These are phyloP conservation scores for Picocystis sp. DNA, from an alignment of 163 green algal genomes.

Conservation along the genomic window DNA sequence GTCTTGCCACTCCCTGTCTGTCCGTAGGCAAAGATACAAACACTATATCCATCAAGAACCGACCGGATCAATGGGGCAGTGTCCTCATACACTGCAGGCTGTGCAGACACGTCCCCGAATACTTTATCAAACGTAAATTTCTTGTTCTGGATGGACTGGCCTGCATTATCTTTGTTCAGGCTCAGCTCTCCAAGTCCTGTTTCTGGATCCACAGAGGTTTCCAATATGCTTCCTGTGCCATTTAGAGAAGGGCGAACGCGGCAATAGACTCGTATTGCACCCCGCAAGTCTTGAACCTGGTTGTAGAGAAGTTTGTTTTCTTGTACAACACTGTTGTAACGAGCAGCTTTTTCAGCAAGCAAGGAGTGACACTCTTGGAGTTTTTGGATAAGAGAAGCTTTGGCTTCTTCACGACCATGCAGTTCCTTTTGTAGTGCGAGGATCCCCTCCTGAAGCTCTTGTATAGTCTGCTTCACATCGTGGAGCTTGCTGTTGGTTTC, in stretches of 20 bases:
- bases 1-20: conserved; percentile 85
- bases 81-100: conserved; percentile 74
- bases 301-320: conserved; percentile 44
- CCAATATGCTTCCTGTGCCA: conserved; percentile 1
- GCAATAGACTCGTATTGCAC: conserved; percentile 35
- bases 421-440: no score
- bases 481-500: no score
- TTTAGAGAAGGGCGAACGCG: conserved; percentile 10
- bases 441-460: no score
- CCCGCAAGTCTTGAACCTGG: conserved; percentile 68
- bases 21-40: conserved; percentile 93
- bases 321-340: conserved; percentile 4
- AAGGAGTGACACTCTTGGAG: no score
- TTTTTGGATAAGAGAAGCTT: no score
- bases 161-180: not conserved
- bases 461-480: no score
- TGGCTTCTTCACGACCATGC: no score
- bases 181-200: conserved; percentile 11
- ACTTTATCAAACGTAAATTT: conserved; percentile 69
- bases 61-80: conserved; percentile 68
- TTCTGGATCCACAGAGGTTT: conserved; percentile 1
- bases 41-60: conserved; percentile 87
- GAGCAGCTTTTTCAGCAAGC: no score
- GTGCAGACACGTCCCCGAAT: conserved; percentile 44
- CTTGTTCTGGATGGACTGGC: conserved; percentile 19